phyloP scores from a whole-genome alignment of 2,329 filamentous ascomycete genomes.

The Botrytis cinerea region DNA sequence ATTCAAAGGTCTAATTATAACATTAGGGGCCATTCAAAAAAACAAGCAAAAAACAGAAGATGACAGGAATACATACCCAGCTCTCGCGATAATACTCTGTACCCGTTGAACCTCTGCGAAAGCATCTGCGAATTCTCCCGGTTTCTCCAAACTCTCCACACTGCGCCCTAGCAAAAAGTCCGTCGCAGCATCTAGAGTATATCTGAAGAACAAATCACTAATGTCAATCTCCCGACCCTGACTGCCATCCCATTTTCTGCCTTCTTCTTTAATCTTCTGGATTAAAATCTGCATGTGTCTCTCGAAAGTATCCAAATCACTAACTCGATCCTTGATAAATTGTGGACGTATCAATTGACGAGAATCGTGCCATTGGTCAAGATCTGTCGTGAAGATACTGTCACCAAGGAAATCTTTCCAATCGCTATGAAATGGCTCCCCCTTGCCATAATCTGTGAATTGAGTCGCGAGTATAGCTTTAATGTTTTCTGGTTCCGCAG shows the following conservation, averaged over 20 bases:
- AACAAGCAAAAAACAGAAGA: neutral
- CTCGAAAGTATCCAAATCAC: conserved; percentile 81
- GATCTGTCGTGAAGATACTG: conserved; percentile 80
- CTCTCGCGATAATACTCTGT: conserved; percentile 66
- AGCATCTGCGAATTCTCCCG: conserved; percentile 72
- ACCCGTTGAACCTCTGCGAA: conserved; percentile 78
- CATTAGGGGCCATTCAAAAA: conserved; percentile 5
- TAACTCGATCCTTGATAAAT: conserved; percentile 82
- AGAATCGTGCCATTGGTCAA: conserved; percentile 74
- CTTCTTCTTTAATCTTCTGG: conserved; percentile 61
- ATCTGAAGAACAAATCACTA: conserved; percentile 78
- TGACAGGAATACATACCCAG: conserved; percentile 51
- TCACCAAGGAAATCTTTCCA: conserved; percentile 77
- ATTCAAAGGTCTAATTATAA: conserved; percentile 56
- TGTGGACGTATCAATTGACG: conserved; percentile 83
- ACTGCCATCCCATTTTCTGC: conserved; percentile 50
- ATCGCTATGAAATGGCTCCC: conserved; percentile 69
- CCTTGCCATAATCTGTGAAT: conserved; percentile 84
- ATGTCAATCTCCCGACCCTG: conserved; percentile 66
- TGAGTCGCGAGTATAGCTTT: conserved; percentile 88
- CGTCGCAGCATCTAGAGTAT: conserved; percentile 81
- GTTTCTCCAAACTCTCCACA: conserved; percentile 59
- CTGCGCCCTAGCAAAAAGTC: conserved; percentile 82
- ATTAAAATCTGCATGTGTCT: conserved; percentile 75
- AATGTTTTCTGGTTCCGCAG: conserved; percentile 84